phyloP scores from a whole-genome alignment of 805 yeast species.

The Candida maesae region DNA sequence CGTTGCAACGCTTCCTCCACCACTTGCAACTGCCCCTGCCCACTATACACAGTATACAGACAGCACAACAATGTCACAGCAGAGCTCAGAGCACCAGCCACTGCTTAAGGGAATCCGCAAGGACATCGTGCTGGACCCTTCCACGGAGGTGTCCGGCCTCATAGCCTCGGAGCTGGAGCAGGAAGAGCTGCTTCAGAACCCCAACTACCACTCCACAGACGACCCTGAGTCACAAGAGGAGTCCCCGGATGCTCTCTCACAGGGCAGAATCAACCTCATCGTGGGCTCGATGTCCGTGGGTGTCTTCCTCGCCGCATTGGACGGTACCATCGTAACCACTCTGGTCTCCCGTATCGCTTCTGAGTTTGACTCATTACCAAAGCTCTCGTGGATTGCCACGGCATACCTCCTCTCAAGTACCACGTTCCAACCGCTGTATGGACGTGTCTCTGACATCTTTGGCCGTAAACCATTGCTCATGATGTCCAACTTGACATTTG shows the following conservation, averaged over 20 bases:
- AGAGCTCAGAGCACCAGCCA: constrained; percentile 19
- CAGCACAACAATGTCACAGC: no score
- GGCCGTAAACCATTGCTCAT: constrained; percentile 56
- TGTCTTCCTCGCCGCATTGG: constrained; percentile 61
- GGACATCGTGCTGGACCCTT: constrained; percentile 28
- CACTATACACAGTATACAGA: constrained; percentile 1
- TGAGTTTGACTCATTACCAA: constrained; percentile 59
- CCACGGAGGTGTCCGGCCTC: constrained; percentile 32
- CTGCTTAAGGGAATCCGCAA: constrained; percentile 19
- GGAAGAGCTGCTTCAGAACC: constrained; percentile 24
- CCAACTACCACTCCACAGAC: constrained; percentile 15
- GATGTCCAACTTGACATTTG: constrained; percentile 52
- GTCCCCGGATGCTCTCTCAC: constrained; percentile 8
- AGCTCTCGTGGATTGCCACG: constrained; percentile 71
- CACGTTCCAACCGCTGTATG: constrained; percentile 70
- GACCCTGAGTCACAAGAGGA: constrained; percentile 10
- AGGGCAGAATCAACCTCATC: constrained; percentile 28
- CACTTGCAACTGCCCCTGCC: no score
- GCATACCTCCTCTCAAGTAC: constrained; percentile 65
- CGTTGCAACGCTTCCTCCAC: no score
- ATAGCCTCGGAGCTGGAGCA: constrained; percentile 32
- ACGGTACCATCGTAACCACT: constrained; percentile 66
- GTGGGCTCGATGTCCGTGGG: constrained; percentile 42
- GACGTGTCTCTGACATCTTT: constrained; percentile 67
- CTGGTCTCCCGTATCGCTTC: constrained; percentile 63